Percentiles rank a stretch among this genome's conserved stretches.
phyloP scores from a whole-genome alignment of 306 rosid species.

The Purshia tridentata region DNA sequence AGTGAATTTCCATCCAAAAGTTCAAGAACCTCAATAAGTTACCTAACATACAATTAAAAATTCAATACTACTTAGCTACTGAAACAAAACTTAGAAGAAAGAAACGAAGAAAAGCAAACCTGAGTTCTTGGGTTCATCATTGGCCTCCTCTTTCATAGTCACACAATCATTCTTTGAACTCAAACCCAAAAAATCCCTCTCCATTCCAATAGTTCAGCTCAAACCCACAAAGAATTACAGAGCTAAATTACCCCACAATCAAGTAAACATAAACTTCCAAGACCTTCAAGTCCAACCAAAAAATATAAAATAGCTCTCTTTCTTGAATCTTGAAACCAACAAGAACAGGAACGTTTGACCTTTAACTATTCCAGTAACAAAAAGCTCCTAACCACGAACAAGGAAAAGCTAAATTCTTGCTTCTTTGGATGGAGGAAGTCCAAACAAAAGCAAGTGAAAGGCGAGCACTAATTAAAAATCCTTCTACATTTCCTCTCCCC shows the following conservation, averaged over 20 bases:
- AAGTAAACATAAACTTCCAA: background rate
- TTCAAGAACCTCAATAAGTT: background rate
- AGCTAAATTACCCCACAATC: background rate
- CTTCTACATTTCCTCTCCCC: background rate
- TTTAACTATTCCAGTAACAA: background rate
- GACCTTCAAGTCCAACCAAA: background rate
- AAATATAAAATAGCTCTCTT: background rate
- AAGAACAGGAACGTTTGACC: background rate
- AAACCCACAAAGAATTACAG: constrained; percentile 3
- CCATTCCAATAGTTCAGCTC: constrained; percentile 37
- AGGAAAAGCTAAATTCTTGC: constrained; percentile 7
- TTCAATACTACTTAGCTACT: background rate
- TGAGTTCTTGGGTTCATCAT: constrained; percentile 37
- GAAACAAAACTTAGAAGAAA: background rate
- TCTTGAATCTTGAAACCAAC: background rate
- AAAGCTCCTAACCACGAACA: constrained; percentile 12
- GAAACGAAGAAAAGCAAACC: constrained; percentile 38
- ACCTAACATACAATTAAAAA: background rate
- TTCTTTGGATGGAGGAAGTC: constrained; percentile 2
- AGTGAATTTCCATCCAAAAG: background rate
- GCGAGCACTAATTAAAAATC: background rate
- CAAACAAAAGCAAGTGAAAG: background rate
- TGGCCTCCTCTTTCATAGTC: constrained; percentile 37
- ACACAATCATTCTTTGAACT: constrained; percentile 37
- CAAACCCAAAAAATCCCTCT: constrained; percentile 72